Conservation (phyloP, 352 stramenopile species). For the Phytophthora aleatoria region DNA sequence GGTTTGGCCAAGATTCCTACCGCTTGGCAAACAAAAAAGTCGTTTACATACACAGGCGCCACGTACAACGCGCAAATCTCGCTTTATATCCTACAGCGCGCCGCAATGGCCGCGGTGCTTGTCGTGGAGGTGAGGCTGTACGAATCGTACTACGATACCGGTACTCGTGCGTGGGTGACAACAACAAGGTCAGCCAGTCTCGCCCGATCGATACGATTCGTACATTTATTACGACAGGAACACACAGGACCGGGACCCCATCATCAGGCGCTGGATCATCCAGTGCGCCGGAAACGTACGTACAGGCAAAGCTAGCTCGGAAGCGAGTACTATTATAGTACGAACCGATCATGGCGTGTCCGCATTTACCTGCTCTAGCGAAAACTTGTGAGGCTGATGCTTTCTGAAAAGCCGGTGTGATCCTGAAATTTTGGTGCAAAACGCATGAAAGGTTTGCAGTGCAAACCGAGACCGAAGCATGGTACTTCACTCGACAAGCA, state of each 20-base stretch:
- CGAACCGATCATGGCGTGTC: constrained; percentile 19
- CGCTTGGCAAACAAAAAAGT: constrained; percentile 22
- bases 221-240: not conserved
- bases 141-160: too few species aligned
- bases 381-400: constrained; percentile 8
- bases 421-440: constrained; percentile 27
- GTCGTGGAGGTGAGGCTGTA: too few species aligned
- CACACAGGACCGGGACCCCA: constrained; percentile 9
- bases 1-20: constrained; percentile 33
- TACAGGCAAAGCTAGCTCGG: not conserved
- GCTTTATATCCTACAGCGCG: constrained; percentile 4
- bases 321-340: not conserved
- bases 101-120: not conserved
- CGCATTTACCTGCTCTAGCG: constrained; percentile 5
- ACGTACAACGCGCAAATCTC: constrained; percentile 26
- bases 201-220: constrained; percentile 8
- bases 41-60: not conserved
- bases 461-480: constrained; percentile 5
- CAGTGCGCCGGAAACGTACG: not conserved
- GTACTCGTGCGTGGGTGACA: not conserved
- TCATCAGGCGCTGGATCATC: constrained; percentile 1
- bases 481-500: not conserved
- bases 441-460: constrained; percentile 6
- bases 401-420: constrained; percentile 22
- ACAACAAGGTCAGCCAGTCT: not conserved